Percentiles rank a stretch among this genome's conserved stretches.
Evolutionary conservation across 23 red algal species (phyloP).

Genomic region (Gracilaria caudata): DNA sequence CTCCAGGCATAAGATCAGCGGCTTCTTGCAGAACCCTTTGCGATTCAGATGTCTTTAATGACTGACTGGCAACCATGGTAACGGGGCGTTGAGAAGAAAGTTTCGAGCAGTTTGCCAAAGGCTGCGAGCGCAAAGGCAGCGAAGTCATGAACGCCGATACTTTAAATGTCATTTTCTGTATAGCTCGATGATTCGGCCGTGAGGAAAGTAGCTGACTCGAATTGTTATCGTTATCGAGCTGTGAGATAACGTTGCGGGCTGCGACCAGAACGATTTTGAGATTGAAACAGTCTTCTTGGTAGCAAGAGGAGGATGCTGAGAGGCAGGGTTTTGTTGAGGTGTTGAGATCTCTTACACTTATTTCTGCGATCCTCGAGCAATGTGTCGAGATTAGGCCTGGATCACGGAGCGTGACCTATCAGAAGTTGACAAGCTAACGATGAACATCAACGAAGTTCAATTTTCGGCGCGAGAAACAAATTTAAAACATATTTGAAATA

Average conservation of each 20-base stretch:
- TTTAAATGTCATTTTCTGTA: not conserved
- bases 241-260: not conserved
- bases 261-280: not conserved
- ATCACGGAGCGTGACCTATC: not conserved
- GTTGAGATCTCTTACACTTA: slow-evolving; percentile 10
- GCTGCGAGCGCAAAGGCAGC: slow-evolving; percentile 3
- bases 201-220: not conserved
- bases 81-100: slow-evolving; percentile 18
- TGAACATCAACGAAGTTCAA: not conserved
- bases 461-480: not conserved
- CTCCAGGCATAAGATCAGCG: slow-evolving; percentile 92
- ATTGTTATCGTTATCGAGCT: not conserved
- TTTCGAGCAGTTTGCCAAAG: not conserved
- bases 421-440: not conserved
- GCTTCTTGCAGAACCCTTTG: slow-evolving; percentile 89
- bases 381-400: not conserved
- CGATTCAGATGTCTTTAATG: slow-evolving; percentile 80
- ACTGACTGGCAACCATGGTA: slow-evolving; percentile 72
- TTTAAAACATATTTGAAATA: too few species aligned
- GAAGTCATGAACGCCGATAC: slow-evolving; percentile 36
- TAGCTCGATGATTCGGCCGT: not conserved
- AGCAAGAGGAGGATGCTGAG: too few species aligned
- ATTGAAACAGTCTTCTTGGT: too few species aligned
- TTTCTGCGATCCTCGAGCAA: not conserved
- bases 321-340: not conserved